Evolutionary conservation across 768 basidiomycete genomes (phyloP), one percentile per base, ranked within the genome.

Genomic region (Leccinum variicolor): DNA sequence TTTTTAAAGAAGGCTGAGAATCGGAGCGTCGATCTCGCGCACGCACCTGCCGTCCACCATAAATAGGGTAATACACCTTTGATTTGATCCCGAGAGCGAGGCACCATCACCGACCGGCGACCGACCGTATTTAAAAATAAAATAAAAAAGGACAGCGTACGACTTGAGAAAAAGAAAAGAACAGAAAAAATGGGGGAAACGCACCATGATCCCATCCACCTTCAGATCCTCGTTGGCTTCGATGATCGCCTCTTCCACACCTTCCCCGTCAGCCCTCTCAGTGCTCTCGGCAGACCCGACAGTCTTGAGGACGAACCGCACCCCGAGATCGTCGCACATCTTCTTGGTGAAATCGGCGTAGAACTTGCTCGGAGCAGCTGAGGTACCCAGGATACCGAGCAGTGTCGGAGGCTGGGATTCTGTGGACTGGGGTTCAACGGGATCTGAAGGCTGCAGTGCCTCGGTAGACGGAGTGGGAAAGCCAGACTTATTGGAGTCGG

Each of bases 1-100:
- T 6, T 6, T 11, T 48, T 9, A 25, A 43, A 43, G n/a, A 39
- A 39, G 17, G 17, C 36, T 39, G 7, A 39, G 36, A 17, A 19
- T 43, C 19, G 11, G 19, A 19, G 29, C 21, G 23, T 6, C 17
- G 9, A 34, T 15, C 25, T 58, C 23, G 26, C 8, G 21, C n/a
- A 23, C 85, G 60, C 64, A 92, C 92, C 84, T 93, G 92, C 59
- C 85, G 86, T 34, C 79, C 84, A 23, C 96, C 96, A 66, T 92
- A 97, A 62, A 98, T 96, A 2, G 97, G 97, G 74, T 92, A 99
- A 74, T 98, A 97, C 11, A 95, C 91, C 92, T 94, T 56, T 17
- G 25, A 15, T 43, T 15, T 33, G 31, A 33, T 33, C 4, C 50
- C 25, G 4, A 25, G 6, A 19, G 2, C 3, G 29, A n/a, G 39